Conservation (phyloP, 306 rosid genomes). For the Bauhinia variegata region DNA sequence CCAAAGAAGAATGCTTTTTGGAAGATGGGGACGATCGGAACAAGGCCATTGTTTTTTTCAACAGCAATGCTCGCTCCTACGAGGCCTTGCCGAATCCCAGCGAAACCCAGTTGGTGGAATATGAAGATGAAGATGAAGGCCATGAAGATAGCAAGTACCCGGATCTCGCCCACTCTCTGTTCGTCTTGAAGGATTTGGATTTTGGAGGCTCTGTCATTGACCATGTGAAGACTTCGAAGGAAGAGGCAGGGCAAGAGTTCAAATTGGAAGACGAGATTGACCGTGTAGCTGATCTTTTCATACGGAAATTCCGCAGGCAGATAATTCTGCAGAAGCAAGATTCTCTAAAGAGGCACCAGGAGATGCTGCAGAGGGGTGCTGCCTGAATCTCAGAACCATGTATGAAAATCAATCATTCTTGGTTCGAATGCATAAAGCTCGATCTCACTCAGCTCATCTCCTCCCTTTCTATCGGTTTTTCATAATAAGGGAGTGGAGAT, state of each 20-base stretch:
- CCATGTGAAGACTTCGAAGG: slow-evolving; percentile 70
- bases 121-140: slow-evolving; percentile 1
- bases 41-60: slow-evolving; percentile 54
- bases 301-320: slow-evolving; percentile 64
- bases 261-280: slow-evolving; percentile 86
- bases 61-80: slow-evolving; percentile 36
- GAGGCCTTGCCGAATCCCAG: slow-evolving; percentile 41
- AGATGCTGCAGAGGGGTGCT: slow-evolving; percentile 52
- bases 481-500: slow-evolving; percentile 41
- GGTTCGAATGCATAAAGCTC: slow-evolving; percentile 29
- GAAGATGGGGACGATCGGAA: slow-evolving; percentile 35
- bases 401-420: not conserved
- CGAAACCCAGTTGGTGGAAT: slow-evolving; percentile 28
- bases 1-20: slow-evolving; percentile 36
- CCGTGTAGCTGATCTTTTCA: slow-evolving; percentile 77
- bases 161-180: slow-evolving; percentile 71
- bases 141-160: slow-evolving; percentile 67
- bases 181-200: slow-evolving; percentile 62
- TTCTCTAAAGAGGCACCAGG: slow-evolving; percentile 68
- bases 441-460: slow-evolving; percentile 32
- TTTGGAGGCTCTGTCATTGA: slow-evolving; percentile 75
- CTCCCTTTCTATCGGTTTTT: slow-evolving; percentile 38
- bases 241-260: slow-evolving; percentile 71
- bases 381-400: slow-evolving; percentile 25
- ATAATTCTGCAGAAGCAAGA: slow-evolving; percentile 80